Percentiles rank a stretch among this genome's conserved stretches.
Evolutionary conservation across 805 yeast genomes (phyloP).

Genomic region (Monosporozyma unispora): DNA sequence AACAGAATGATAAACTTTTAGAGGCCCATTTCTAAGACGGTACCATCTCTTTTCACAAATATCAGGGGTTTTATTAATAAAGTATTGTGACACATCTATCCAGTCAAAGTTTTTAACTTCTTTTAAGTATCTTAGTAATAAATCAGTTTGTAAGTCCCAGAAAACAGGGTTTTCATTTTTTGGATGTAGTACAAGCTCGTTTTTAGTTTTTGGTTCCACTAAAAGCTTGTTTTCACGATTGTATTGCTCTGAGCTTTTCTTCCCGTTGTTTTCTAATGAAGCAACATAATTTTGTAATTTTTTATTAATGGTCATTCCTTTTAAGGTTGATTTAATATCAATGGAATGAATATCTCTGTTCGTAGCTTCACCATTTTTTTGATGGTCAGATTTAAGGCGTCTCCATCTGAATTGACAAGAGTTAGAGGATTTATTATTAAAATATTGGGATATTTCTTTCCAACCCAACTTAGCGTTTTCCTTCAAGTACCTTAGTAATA

Average conservation of each 20-base stretch:
- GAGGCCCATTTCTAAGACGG: constrained; percentile 42
- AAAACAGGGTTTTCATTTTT: no score
- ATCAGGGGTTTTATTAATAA: constrained; percentile 16
- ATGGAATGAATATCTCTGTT: no score
- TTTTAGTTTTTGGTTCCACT: no score
- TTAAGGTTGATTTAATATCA: no score
- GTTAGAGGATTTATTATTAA: constrained; percentile 73
- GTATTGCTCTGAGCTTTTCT: no score
- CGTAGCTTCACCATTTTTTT: no score
- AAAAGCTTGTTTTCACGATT: no score
- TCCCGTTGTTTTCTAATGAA: no score
- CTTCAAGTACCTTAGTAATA: constrained; percentile 61
- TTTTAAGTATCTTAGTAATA: constrained; percentile 61
- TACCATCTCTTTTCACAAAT: constrained; percentile 51
- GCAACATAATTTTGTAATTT: no score
- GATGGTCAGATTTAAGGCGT: no score
- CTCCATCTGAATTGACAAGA: constrained; percentile 91
- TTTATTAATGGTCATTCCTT: no score
- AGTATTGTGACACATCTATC: constrained; percentile 77
- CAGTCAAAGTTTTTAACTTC: constrained; percentile 79
- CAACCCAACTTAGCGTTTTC: constrained; percentile 80
- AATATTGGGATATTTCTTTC: constrained; percentile 77
- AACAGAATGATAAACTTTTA: constrained; percentile 18
- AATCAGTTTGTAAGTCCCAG: constrained; percentile 78
- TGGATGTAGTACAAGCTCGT: no score